Evolutionary conservation across 1,284 basidiomycete genomes (phyloP), one percentile per base, ranked within the genome.

Genomic region (Rhodofomes roseus): DNA sequence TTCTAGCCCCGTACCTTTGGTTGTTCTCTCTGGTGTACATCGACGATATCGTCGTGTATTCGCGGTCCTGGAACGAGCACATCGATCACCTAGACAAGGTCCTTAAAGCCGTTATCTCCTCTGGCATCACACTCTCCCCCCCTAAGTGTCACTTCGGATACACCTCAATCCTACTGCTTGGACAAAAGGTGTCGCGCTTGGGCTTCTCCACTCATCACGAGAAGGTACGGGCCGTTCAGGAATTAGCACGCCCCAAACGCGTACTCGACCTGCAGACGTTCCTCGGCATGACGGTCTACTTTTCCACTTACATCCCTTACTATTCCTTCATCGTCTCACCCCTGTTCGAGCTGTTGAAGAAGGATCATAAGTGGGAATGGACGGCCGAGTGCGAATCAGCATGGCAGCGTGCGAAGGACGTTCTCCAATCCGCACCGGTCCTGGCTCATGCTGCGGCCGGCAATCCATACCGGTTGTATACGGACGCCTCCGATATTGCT

Each of bases 51-150:
- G n/a, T n/a, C n/a, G n/a, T n/a, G n/a, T n/a, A n/a, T n/a, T n/a
- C n/a, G n/a, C n/a, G n/a, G n/a, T n/a, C n/a, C 66, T 74, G 68
- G 40, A 68, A 73, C 2, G 73, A 77, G 0, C 76, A 79, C 61
- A 11, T 76, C 0, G 50, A 53, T 11, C 64, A 65, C 36, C 8
- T 67, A 5, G 57, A 74, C 29, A 9, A 61, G 16, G 70, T 77
- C 0, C 66, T 78, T 1, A 11, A 39, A 16, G 70, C 73, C 0
- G 71, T 77, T 1, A 39, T 39, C 0, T 36, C 57, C 0, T 61
- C 74, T 0, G 68, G 70, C 12, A 65, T 78, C 12, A 77, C 75
- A 29, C n/a, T n/a, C n/a, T n/a, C n/a, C n/a, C n/a, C n/a, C n/a
- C n/a, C n/a, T n/a, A n/a, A n/a, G n/a, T n/a, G n/a, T n/a, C n/a